Conservation (phyloP, 73 alveolate species). For the Stentor roeselii region DNA sequence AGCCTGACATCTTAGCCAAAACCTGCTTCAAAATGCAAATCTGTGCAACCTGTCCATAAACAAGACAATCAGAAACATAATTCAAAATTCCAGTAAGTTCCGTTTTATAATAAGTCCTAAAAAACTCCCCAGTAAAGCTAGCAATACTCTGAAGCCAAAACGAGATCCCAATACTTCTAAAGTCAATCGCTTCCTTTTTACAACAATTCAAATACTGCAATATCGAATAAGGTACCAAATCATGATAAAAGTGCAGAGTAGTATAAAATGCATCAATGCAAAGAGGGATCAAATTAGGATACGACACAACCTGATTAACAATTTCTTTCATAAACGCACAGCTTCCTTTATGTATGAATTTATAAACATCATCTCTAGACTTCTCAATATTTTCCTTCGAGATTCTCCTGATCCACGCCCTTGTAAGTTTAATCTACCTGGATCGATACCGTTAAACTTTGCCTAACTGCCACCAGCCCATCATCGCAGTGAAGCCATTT, state of each 20-base stretch:
- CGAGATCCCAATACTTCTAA: conserved; percentile 34
- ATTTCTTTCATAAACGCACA: conserved; percentile 10
- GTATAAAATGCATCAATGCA: conserved; percentile 28
- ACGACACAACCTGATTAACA: conserved; percentile 32
- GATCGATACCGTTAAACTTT: conserved; percentile 15
- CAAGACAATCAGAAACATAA: conserved; percentile 33
- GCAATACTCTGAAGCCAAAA: conserved; percentile 53
- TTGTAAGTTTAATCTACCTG: conserved; percentile 20
- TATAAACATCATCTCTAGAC: not conserved
- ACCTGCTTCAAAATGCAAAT: conserved; percentile 43
- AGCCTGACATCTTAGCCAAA: conserved; percentile 57
- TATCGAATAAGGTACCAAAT: conserved; percentile 40
- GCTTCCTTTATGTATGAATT: conserved; percentile 8
- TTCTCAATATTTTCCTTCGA: conserved; percentile 7
- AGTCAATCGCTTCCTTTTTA: conserved; percentile 27
- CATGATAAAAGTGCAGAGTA: conserved; percentile 38
- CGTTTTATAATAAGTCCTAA: conserved; percentile 37
- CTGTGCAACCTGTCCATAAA: conserved; percentile 35
- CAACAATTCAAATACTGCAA: conserved; percentile 38
- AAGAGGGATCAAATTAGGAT: conserved; percentile 50
- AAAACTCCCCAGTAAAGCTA: conserved; percentile 47
- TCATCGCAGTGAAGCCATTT: not conserved
- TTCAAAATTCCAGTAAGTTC: conserved; percentile 46
- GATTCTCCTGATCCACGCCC: conserved; percentile 31
- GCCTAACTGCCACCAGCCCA: not conserved